Evolutionary conservation across 352 stramenopile genomes (phyloP), one percentile per base, ranked within the genome.

Genomic region (Globisporangium paroecandrum): DNA sequence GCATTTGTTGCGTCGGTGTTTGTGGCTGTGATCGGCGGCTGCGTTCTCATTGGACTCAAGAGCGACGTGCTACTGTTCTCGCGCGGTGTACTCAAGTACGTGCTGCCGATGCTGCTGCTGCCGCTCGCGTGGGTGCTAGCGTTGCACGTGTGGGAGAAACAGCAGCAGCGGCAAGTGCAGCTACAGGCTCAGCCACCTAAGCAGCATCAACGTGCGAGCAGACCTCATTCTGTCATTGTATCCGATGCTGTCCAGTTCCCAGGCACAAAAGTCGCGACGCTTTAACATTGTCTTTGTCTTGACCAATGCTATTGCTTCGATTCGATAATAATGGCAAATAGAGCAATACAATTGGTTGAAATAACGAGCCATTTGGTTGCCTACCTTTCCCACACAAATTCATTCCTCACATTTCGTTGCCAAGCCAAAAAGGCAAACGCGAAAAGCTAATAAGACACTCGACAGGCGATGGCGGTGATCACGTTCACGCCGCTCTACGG

Each of bases 401-500:
- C 15, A 49, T 49, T 49, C 41, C 41, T 22, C 41, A 49, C 41
- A 49, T n/a, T 49, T 49, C 41, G n/a, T 53, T 53, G 57, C 57
- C 57, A 7, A 34, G 29, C 51, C 25, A 36, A n/a, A 61, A 58
- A 32, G 27, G 29, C 29, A 36, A 58, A 60, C 51, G 4, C 24
- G 24, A 36, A 27, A n/a, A 61, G 55, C 24, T 22, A 9, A 49
- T 24, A 59, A 66, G 10, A 65, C n/a, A 27, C 58, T n/a, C 22
- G 43, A n/a, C 15, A 51, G 43, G 43, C 18, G 43, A 96, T 96
- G 89, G 87, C 88, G 46, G 89, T 94, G 69, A 96, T 96, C 85
- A 95, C 87, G 58, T 97, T 97, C 86, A 95, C 88, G 66, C 89
- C 89, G 73, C 83, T 97, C 20, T 97, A 94, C 55, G 89, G 89